Evolutionary conservation across 176 grass and related monocot genomes (phyloP).

Genomic region (Musa troglodytarum): DNA sequence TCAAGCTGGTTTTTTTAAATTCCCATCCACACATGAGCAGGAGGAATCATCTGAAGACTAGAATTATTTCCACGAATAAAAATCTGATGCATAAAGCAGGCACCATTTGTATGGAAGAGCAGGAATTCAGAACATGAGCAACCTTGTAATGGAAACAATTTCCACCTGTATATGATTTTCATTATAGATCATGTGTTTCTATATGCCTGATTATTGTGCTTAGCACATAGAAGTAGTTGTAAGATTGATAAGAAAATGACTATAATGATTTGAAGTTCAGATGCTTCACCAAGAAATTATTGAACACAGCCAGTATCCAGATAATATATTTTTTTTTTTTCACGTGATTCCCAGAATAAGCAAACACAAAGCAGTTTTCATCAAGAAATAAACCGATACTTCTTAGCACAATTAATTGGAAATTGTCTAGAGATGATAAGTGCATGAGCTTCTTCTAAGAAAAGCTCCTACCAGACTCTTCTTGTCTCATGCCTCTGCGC

Average conservation of each 20-base stretch:
- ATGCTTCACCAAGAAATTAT: background rate
- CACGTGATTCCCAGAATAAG: background rate
- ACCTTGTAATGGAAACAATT: background rate
- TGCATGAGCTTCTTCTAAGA: background rate
- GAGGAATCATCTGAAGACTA: too few relatives aligned
- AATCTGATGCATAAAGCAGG: background rate
- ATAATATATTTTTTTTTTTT: too few relatives aligned
- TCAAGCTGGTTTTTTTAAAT: background rate
- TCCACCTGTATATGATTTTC: too few relatives aligned
- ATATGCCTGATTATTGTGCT: too few relatives aligned
- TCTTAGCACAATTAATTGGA: background rate
- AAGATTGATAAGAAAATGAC: background rate
- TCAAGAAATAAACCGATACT: background rate
- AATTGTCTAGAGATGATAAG: background rate
- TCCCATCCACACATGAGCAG: background rate
- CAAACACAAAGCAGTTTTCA: background rate
- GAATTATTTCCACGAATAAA: too few relatives aligned
- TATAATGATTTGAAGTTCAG: background rate
- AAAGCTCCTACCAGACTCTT: background rate
- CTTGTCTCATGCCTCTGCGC: background rate
- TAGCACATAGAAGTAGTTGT: too few relatives aligned
- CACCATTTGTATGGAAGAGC: background rate
- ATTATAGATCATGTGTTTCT: too few relatives aligned
- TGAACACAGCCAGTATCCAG: too few relatives aligned
- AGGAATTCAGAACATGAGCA: background rate